Evolutionary conservation across 306 rosid species (phyloP).

Genomic region (Alnus rubra): DNA sequence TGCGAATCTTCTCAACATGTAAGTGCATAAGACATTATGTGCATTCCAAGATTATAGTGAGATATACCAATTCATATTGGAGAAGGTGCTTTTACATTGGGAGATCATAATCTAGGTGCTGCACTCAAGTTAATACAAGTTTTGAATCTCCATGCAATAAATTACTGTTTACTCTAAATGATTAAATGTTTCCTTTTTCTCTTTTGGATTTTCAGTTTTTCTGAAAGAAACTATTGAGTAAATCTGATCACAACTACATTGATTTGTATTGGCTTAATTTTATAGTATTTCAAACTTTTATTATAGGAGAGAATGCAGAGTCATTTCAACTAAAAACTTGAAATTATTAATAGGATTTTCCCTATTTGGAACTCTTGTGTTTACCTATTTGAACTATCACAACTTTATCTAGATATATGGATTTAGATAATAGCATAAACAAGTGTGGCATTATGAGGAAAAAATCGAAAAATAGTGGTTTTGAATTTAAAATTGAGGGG

Average conservation of each 20-base stretch:
- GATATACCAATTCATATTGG: neutral
- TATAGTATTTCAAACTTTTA: neutral
- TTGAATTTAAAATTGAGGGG: neutral
- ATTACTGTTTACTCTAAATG: neutral
- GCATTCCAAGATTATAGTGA: neutral
- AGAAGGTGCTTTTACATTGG: neutral
- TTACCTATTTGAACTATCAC: neutral
- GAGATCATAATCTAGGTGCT: neutral
- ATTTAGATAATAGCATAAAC: neutral
- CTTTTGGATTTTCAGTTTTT: neutral
- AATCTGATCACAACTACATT: neutral
- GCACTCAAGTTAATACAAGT: neutral
- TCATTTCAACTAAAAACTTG: neutral
- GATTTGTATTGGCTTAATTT: neutral
- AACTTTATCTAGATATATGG: neutral
- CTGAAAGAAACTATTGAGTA: neutral
- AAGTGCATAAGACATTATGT: conserved; percentile 32
- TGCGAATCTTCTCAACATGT: conserved; percentile 54
- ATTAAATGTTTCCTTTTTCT: neutral
- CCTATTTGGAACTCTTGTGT: neutral
- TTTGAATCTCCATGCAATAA: neutral
- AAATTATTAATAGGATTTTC: neutral
- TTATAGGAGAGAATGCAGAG: neutral
- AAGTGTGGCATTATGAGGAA: neutral
- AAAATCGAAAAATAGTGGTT: neutral